Evolutionary conservation across 768 basidiomycete species (phyloP).

Genomic region (Collybia mongolica): DNA sequence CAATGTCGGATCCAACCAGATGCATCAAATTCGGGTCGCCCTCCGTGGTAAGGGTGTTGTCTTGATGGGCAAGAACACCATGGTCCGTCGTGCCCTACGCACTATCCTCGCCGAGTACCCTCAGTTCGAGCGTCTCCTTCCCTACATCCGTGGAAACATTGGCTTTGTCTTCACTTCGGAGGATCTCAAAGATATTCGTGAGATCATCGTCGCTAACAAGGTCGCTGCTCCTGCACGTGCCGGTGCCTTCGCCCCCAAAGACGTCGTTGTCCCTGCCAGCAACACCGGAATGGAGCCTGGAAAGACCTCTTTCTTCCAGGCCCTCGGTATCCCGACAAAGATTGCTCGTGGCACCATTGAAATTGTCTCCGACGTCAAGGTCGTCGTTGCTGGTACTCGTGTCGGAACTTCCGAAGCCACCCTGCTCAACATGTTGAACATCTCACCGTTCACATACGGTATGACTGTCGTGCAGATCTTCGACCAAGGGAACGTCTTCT

Average conservation of each 20-base stretch:
- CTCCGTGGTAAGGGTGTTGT: conserved; percentile 97
- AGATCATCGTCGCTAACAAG: conserved; percentile 93
- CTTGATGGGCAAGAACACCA: conserved; percentile 99
- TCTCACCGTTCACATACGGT: conserved; percentile 99
- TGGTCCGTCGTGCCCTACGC: conserved; percentile 98
- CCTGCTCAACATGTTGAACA: conserved; percentile 99
- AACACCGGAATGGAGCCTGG: conserved; percentile 99
- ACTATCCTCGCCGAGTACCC: conserved; percentile 87
- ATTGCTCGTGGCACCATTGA: conserved; percentile 99
- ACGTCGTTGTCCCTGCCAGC: conserved; percentile 89
- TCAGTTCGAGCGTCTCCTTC: conserved; percentile 94
- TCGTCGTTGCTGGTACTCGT: conserved; percentile 88
- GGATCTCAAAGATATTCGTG: conserved; percentile 95
- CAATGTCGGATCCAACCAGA: conserved; percentile 99
- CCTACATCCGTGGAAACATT: conserved; percentile 95
- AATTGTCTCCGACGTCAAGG: conserved; percentile 96
- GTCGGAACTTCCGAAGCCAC: conserved; percentile 98
- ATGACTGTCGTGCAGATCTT: conserved; percentile 98
- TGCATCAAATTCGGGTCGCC: conserved; percentile 95
- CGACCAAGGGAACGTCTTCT: conserved; percentile 90
- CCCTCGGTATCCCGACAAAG: conserved; percentile 98
- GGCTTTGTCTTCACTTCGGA: conserved; percentile 95
- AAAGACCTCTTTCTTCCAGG: conserved; percentile 99
- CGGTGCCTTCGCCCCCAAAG: conserved; percentile 90
- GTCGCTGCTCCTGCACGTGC: conserved; percentile 98